These are phyloP conservation scores for Gremmenia infestans DNA, from an alignment of 2,329 filamentous ascomycete species.

Conservation along the genomic window DNA sequence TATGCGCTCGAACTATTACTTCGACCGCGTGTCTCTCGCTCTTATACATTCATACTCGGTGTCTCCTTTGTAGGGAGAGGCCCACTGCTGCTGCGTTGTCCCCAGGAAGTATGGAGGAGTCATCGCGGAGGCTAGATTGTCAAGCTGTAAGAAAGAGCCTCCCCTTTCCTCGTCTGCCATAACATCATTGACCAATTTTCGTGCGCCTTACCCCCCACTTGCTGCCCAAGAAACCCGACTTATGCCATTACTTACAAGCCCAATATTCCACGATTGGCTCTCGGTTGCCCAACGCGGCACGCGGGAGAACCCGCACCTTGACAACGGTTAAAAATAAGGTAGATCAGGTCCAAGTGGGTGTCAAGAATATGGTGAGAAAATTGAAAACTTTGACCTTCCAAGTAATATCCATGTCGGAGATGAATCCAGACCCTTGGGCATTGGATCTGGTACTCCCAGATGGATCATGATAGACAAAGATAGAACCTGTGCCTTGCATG, in stretches of 20 bases:
- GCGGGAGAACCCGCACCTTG: slow-evolving; percentile 5
- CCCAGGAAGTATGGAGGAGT: slow-evolving; percentile 3
- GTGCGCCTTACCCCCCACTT: slow-evolving; percentile 9
- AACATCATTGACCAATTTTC: slow-evolving; percentile 6
- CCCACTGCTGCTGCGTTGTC: slow-evolving; percentile 2
- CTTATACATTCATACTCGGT: background rate
- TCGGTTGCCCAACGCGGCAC: slow-evolving; percentile 2
- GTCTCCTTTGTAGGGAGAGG: background rate
- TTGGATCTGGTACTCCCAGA: slow-evolving; percentile 2
- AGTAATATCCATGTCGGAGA: slow-evolving; percentile 1
- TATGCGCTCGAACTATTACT: background rate
- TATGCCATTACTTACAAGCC: background rate
- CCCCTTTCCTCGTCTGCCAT: background rate
- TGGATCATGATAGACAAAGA: slow-evolving; percentile 14
- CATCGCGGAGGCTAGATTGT: slow-evolving; percentile 4
- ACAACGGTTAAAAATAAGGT: slow-evolving; percentile 4
- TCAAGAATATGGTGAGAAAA: slow-evolving; percentile 1
- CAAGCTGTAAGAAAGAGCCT: slow-evolving; percentile 9
- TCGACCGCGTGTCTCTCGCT: background rate
- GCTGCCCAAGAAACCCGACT: slow-evolving; percentile 11
- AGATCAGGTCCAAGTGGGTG: background rate
- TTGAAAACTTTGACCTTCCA: background rate
- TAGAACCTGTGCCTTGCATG: slow-evolving; percentile 21
- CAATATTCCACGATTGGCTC: slow-evolving; percentile 7
- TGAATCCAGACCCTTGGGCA: slow-evolving; percentile 5